These are phyloP conservation scores for Manihot esculenta DNA, from an alignment of 441 rosid genomes.

Conservation along the genomic window DNA sequence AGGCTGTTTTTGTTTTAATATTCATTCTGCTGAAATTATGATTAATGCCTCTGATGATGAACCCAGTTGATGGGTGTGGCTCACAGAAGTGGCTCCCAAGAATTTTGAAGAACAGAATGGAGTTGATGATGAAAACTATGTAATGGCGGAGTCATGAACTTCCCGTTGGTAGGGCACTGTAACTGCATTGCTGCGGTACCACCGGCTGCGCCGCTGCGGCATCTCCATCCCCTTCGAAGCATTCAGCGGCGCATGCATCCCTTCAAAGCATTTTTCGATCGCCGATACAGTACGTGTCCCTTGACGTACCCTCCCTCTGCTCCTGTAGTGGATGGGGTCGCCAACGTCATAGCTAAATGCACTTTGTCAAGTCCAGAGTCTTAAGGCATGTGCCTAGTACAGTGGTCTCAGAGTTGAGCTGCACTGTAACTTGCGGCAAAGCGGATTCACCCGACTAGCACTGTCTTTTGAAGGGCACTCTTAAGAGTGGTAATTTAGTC, in stretches of 20 bases:
- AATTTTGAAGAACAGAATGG: slow-evolving; percentile 74
- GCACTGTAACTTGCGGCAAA: slow-evolving; percentile 64
- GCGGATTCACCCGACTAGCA: slow-evolving; percentile 65
- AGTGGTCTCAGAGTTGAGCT: slow-evolving; percentile 55
- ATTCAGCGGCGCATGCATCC: too few species aligned
- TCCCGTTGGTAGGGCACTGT: too few species aligned
- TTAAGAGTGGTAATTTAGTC: too few species aligned
- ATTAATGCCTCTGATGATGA: slow-evolving; percentile 63
- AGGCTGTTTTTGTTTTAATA: slow-evolving; percentile 18
- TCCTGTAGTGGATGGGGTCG: slow-evolving; percentile 87
- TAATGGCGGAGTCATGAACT: too few species aligned
- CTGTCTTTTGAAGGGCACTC: slow-evolving; percentile 52
- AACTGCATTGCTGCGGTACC: too few species aligned
- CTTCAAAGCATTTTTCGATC: too few species aligned
- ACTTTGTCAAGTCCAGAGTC: slow-evolving; percentile 73
- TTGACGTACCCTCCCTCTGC: too few species aligned
- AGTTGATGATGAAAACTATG: slow-evolving; percentile 74
- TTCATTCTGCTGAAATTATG: slow-evolving; percentile 60
- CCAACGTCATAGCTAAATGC: slow-evolving; percentile 89
- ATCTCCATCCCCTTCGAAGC: too few species aligned
- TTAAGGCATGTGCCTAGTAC: slow-evolving; percentile 40
- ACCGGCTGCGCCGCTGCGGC: too few species aligned
- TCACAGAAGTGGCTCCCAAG: slow-evolving; percentile 75
- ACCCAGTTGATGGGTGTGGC: slow-evolving; percentile 98
- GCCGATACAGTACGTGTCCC: too few species aligned